These are phyloP conservation scores for Tolypocladium album DNA, from an alignment of 2,329 filamentous ascomycete species.

Conservation along the genomic window DNA sequence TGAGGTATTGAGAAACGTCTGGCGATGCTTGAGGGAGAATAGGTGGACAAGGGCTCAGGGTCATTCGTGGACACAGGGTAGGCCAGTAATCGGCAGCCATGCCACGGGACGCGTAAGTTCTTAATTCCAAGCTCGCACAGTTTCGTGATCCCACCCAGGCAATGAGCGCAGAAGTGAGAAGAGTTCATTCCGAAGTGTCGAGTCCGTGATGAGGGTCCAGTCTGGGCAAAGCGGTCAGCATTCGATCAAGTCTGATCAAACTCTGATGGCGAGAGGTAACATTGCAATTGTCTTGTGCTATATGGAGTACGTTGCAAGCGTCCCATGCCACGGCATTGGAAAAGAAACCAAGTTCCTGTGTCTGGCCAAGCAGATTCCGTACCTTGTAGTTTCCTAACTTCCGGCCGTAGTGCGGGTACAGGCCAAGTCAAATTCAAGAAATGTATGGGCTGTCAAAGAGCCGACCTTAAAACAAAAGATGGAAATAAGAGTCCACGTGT, in stretches of 20 bases:
- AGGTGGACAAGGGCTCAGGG: background rate
- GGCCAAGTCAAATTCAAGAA: background rate
- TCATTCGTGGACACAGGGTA: background rate
- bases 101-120: background rate
- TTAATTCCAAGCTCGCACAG: background rate
- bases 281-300: background rate
- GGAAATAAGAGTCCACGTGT: background rate
- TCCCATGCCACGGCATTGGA: background rate
- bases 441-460: background rate
- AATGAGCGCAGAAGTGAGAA: background rate
- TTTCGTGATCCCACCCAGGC: too few species aligned
- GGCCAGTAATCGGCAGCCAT: background rate
- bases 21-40: background rate
- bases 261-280: background rate
- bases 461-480: background rate
- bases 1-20: background rate
- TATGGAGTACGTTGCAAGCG: background rate
- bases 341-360: background rate
- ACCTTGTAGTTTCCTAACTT: background rate
- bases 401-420: background rate
- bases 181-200: background rate
- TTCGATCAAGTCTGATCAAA: background rate
- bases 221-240: background rate
- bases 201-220: background rate
- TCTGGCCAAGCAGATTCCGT: background rate